Conservation (phyloP, 768 basidiomycete species). For the Xerocomus brunneocitrinus region DNA sequence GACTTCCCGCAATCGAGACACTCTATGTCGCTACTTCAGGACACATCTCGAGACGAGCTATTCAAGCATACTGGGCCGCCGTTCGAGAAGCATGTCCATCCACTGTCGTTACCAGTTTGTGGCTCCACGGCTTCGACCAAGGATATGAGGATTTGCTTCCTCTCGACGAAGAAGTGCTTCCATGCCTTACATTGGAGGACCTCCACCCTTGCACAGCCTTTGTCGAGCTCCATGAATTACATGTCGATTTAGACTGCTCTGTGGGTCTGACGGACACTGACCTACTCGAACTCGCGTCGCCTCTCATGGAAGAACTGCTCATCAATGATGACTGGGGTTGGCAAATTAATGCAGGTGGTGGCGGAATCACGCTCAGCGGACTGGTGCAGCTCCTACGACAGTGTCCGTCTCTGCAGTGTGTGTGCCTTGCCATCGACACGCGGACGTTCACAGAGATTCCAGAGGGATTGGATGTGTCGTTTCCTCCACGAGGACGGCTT, state of each 20-base stretch:
- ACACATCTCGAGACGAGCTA: background rate
- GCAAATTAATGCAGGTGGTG: background rate
- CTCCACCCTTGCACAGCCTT: background rate
- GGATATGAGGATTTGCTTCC: background rate
- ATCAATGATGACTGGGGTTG: background rate
- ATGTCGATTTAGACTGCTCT: background rate
- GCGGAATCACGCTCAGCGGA: background rate
- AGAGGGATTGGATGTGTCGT: background rate
- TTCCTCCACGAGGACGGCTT: background rate
- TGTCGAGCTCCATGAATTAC: background rate
- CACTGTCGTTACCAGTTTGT: background rate
- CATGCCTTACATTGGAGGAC: background rate
- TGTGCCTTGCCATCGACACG: background rate
- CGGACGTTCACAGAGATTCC: background rate
- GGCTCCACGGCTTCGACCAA: background rate
- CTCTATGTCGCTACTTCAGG: background rate
- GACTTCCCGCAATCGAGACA: background rate
- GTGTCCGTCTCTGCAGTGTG: background rate
- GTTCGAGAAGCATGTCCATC: background rate
- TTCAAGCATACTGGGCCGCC: background rate
- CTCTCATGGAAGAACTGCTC: background rate
- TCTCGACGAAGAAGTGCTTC: no score
- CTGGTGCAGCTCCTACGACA: background rate
- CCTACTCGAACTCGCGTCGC: background rate
- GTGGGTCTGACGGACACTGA: background rate